Evolutionary conservation across 768 basidiomycete genomes (phyloP), one percentile per base, ranked within the genome.

Genomic region (Podaxis rugospora): DNA sequence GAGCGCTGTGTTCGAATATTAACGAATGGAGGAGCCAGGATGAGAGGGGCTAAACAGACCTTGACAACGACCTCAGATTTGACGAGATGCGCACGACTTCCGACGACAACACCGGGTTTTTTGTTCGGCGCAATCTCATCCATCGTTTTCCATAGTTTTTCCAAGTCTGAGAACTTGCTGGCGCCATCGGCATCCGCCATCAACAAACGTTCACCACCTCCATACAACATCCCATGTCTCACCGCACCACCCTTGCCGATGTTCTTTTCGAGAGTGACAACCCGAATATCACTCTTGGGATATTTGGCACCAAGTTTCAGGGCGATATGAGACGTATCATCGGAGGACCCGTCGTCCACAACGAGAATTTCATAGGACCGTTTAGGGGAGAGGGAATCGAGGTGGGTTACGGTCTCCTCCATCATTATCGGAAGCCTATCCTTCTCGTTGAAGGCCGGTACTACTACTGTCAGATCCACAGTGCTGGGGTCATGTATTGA

Each of bases 171-270:
- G 67, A 98, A 95, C 51, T 86, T 80, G 62, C 93, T 95, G 36
- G 95, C 95, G 3, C 91, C 95, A 66, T 98, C 95, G 6, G 95
- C 95, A 68, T 98, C 95, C 46, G 89, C 95, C 85, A 97, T 94
- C 55, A 98, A 75, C 49, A 97, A 76, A 9, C 92, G 77, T 65
- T 79, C 74, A 5, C 95, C 95, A 3, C 92, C 81, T 6, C 86
- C 82, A 67, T 89, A 86, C 64, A 95, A 71, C 84, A 95, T 92
- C 37, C 95, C 95, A 74, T 97, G 95, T 36, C 90, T 80, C 23
- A 97, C 94, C 0, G 94, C 92, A 2, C 94, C 95, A 18, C 95
- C 95, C 70, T 98, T 98, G 1, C 95, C 95, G 16, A 89, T 75
- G 69, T 98, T 98, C 67, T 80, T 77, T 69, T 85, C 85, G 61